Evolutionary conservation across 768 basidiomycete species (phyloP).

Genomic region (Chlorophyllum brunneum): DNA sequence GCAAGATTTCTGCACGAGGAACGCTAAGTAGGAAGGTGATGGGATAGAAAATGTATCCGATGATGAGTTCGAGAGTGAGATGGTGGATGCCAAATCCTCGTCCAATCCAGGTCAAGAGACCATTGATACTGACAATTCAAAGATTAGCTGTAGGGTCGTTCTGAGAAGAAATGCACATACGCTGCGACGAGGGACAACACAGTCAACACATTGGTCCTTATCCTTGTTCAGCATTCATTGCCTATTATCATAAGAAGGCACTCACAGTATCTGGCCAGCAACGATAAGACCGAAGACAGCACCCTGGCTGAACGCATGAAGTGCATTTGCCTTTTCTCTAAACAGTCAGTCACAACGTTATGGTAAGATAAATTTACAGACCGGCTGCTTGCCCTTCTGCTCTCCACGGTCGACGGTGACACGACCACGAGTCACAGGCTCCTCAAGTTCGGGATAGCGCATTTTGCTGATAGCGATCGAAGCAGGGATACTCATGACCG

Average conservation of each 20-base stretch:
- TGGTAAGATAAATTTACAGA: constrained; percentile 22
- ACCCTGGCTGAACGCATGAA: constrained; percentile 87
- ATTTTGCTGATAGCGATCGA: constrained; percentile 91
- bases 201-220: constrained; percentile 78
- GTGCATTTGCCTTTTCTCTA: constrained; percentile 59
- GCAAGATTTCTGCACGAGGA: constrained; percentile 76
- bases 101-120: constrained; percentile 86
- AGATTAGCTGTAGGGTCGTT: not conserved
- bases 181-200: constrained; percentile 76
- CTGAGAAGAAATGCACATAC: constrained; percentile 23
- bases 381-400: constrained; percentile 45
- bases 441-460: constrained; percentile 79
- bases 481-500: constrained; percentile 94
- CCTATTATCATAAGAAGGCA: not conserved
- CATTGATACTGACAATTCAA: constrained; percentile 53
- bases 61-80: constrained; percentile 78
- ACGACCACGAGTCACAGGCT: constrained; percentile 80
- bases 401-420: constrained; percentile 81
- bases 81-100: constrained; percentile 78
- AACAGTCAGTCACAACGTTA: constrained; percentile 1
- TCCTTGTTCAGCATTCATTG: not conserved
- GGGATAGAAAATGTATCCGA: constrained; percentile 89
- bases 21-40: constrained; percentile 80
- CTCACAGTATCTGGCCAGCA: constrained; percentile 83
- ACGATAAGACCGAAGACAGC: constrained; percentile 83